Conservation (phyloP, 495 filamentous ascomycete species). For the Copromyces sp. region DNA sequence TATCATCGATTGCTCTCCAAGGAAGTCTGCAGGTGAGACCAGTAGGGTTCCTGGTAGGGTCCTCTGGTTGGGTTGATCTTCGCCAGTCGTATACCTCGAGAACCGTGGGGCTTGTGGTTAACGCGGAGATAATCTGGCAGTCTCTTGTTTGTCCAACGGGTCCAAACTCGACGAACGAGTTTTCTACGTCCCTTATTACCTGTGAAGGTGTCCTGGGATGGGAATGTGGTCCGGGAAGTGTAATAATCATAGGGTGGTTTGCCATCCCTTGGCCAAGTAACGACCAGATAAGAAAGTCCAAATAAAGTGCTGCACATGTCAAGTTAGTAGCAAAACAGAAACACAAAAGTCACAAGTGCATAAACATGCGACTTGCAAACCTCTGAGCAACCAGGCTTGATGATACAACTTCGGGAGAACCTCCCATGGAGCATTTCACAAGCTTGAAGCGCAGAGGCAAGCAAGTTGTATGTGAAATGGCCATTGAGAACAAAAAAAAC, state of each 20-base stretch:
- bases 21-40: conserved; percentile 64
- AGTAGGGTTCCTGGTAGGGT: conserved; percentile 22
- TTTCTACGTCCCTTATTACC: background rate
- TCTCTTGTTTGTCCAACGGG: background rate
- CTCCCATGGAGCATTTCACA: conserved; percentile 58
- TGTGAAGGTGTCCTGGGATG: background rate
- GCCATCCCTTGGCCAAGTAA: background rate
- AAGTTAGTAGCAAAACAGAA: conserved; percentile 1
- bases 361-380: background rate
- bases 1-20: conserved; percentile 41
- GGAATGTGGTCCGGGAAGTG: conserved; percentile 1
- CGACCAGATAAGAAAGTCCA: conserved; percentile 1
- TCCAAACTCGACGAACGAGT: background rate
- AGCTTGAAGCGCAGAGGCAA: conserved; percentile 23
- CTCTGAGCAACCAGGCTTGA: conserved; percentile 14
- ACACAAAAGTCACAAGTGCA: background rate
- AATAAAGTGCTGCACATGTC: conserved; percentile 3
- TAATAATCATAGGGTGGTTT: background rate
- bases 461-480: conserved; percentile 44
- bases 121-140: conserved; percentile 68
- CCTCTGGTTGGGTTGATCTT: conserved; percentile 43
- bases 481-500: conserved; percentile 43
- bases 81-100: conserved; percentile 71
- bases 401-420: conserved; percentile 43
- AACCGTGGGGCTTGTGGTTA: conserved; percentile 51